Evolutionary conservation across 306 rosid species (phyloP).

Genomic region (Styphnolobium japonicum): DNA sequence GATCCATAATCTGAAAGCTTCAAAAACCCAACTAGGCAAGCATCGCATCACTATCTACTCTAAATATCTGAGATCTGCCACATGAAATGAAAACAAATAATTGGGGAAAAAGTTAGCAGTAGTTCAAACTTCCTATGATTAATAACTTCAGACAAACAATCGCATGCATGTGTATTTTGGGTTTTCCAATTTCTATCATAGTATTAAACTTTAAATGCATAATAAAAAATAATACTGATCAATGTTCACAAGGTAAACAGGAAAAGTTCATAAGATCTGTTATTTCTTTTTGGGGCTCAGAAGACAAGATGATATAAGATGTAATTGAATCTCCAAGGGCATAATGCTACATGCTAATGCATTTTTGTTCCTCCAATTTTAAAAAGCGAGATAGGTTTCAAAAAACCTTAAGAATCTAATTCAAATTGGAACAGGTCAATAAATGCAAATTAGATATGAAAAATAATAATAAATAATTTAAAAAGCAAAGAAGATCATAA

Average conservation of each 20-base stretch:
- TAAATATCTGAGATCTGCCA: conserved; percentile 31
- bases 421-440: not conserved
- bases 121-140: not conserved
- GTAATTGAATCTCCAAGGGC: not conserved
- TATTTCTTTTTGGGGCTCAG: not conserved
- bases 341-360: not conserved
- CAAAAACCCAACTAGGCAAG: conserved; percentile 15
- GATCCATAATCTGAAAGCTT: conserved; percentile 19
- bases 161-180: not conserved
- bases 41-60: conserved; percentile 30
- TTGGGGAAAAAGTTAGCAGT: not conserved
- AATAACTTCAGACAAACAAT: not conserved
- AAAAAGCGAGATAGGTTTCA: not conserved
- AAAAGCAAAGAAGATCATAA: not conserved
- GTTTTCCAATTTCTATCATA: not conserved
- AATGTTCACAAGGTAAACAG: not conserved
- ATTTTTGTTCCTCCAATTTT: not conserved
- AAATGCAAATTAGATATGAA: not conserved
- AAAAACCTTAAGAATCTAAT: not conserved
- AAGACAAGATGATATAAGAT: not conserved
- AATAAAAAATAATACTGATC: not conserved
- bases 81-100: not conserved
- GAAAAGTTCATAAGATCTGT: not conserved
- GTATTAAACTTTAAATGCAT: not conserved
- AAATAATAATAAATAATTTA: not conserved